Percentiles rank a stretch among this genome's conserved stretches.
phyloP scores from a whole-genome alignment of 805 yeast genomes.

The Myxozyma geophila region DNA sequence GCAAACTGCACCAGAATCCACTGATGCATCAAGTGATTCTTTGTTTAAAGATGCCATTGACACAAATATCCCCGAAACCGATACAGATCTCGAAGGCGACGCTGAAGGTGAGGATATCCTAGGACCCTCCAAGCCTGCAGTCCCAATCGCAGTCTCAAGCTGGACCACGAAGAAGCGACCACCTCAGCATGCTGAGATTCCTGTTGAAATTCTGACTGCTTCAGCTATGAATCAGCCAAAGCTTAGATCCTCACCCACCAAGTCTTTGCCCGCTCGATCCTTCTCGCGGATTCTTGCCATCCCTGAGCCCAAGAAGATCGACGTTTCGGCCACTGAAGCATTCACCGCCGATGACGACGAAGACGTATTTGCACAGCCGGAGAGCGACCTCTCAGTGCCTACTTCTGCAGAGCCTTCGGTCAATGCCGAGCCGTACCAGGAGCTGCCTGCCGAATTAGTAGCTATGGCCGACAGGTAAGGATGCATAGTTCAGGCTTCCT shows the following conservation, averaged over 20 bases:
- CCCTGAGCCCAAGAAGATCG: conserved; percentile 19
- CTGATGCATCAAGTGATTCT: background rate
- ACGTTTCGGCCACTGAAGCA: background rate
- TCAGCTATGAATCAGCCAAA: conserved; percentile 15
- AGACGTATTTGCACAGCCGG: conserved; percentile 7
- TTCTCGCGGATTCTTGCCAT: conserved; percentile 28
- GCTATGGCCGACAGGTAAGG: conserved; percentile 26
- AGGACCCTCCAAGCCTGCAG: conserved; percentile 5
- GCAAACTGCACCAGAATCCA: background rate
- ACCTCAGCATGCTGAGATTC: conserved; percentile 18
- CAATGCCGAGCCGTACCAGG: conserved; percentile 11
- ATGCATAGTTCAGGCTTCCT: background rate
- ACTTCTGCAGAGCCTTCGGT: conserved; percentile 1
- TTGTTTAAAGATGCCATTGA: conserved; percentile 6
- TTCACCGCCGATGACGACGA: background rate
- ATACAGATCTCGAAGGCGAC: background rate
- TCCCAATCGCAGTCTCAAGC: conserved; percentile 11
- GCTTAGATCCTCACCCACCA: conserved; percentile 5
- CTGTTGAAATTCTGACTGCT: conserved; percentile 24
- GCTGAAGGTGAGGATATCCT: conserved; percentile 1
- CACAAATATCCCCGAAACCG: conserved; percentile 12
- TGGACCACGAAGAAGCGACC: conserved; percentile 17
- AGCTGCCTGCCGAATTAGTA: conserved; percentile 31
- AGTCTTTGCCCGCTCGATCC: conserved; percentile 17
- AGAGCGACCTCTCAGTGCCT: background rate